Percentiles rank a stretch among this genome's conserved stretches.
phyloP scores from a whole-genome alignment of 495 filamentous ascomycete species.

The Cairneyella variabilis region DNA sequence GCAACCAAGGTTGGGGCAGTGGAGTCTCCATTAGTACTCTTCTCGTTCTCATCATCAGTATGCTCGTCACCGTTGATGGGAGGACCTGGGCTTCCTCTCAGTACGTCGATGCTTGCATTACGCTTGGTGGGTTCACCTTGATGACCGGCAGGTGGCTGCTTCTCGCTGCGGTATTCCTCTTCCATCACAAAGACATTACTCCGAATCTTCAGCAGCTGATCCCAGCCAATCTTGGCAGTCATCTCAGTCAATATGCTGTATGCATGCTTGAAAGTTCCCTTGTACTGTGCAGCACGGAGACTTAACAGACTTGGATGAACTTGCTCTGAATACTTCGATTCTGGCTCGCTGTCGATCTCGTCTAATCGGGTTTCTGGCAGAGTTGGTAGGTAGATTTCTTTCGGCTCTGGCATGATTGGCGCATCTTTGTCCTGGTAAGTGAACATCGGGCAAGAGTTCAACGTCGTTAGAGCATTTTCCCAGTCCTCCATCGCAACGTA shows the following conservation, averaged over 20 bases:
- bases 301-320: conserved; percentile 85
- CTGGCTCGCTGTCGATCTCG: conserved; percentile 87
- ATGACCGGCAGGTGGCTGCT: conserved; percentile 55
- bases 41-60: conserved; percentile 41
- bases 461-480: conserved; percentile 85
- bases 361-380: conserved; percentile 88
- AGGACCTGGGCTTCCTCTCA: conserved; percentile 62
- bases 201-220: conserved; percentile 85
- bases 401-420: conserved; percentile 87
- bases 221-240: conserved; percentile 94
- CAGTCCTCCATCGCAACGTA: conserved; percentile 91
- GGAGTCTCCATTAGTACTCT: conserved; percentile 32
- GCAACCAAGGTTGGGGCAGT: conserved; percentile 15
- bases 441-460: conserved; percentile 99
- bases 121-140: conserved; percentile 50
- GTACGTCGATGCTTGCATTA: conserved; percentile 71
- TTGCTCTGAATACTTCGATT: conserved; percentile 72
- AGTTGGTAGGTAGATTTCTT: conserved; percentile 79
- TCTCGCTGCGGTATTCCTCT: conserved; percentile 92
- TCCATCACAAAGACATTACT: conserved; percentile 99
- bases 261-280: conserved; percentile 91
- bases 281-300: conserved; percentile 81
- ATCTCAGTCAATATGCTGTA: conserved; percentile 93
- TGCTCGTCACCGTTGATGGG: conserved; percentile 54
- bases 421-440: conserved; percentile 98